A percentile compares a stretch with the other conserved stretches of the same genome.
Conservation (phyloP, 257 asterid genomes). For the Solanum commersonii region DNA sequence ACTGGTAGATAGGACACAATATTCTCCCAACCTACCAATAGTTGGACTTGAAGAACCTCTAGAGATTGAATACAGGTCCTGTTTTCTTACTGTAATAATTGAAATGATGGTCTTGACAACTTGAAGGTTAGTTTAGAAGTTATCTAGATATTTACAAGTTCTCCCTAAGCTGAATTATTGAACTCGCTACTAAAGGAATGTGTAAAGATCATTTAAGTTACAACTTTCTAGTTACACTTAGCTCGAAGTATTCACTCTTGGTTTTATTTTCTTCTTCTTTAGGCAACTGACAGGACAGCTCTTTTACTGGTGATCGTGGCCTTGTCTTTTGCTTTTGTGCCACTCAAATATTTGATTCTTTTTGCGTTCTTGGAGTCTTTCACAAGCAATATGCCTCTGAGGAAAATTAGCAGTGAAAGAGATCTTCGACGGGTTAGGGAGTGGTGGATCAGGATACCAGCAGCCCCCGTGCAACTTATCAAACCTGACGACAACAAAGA, state of each 20-base stretch:
- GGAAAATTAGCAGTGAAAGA: conserved; percentile 47
- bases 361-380: conserved; percentile 46
- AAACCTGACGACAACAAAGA: conserved; percentile 64
- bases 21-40: not conserved
- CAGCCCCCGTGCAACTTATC: conserved; percentile 69
- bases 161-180: not conserved
- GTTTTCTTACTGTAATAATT: not conserved
- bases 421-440: conserved; percentile 57
- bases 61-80: not conserved
- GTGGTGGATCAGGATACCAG: conserved; percentile 90
- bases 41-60: not conserved
- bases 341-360: conserved; percentile 40
- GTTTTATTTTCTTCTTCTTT: not conserved
- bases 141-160: not conserved
- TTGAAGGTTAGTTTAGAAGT: not conserved
- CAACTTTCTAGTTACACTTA: not conserved
- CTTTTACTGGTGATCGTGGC: conserved; percentile 30
- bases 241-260: not conserved
- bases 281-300: conserved; percentile 59
- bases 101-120: not conserved
- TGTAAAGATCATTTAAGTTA: not conserved
- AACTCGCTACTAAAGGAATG: not conserved
- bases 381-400: conserved; percentile 52
- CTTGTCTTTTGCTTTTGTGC: conserved; percentile 22
- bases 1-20: not conserved